Conservation (phyloP, 257 asterid genomes). For the Scutellaria minor region DNA sequence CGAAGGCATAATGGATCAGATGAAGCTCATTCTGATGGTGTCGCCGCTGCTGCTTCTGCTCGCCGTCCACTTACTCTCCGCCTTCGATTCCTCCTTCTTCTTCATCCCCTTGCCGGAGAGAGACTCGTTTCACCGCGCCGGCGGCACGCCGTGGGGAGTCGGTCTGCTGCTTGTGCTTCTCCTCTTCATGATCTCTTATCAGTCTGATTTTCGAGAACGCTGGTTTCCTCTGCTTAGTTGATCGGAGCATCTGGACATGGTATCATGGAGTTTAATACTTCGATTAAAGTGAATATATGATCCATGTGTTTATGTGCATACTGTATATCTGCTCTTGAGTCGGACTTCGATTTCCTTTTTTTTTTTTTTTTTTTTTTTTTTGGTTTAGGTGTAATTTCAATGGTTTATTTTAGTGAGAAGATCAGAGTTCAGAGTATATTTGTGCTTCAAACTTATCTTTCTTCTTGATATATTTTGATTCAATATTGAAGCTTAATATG, state of each 20-base stretch:
- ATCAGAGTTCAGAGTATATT: too few relatives aligned
- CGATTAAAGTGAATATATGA: neutral
- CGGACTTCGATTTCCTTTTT: neutral
- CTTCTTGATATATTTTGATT: too few relatives aligned
- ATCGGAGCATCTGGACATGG: neutral
- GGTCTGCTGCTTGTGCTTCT: slow-evolving; percentile 73
- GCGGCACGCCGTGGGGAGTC: slow-evolving; percentile 90
- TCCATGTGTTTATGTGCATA: slow-evolving; percentile 5
- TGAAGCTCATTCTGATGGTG: slow-evolving; percentile 63
- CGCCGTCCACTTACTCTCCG: slow-evolving; percentile 62
- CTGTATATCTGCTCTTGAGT: neutral
- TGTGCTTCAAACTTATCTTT: too few relatives aligned
- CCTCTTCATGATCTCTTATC: slow-evolving; percentile 84
- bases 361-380: neutral
- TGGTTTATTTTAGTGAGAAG: too few relatives aligned
- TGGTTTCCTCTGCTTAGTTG: slow-evolving; percentile 78
- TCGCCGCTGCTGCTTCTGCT: slow-evolving; percentile 75
- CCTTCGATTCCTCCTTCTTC: slow-evolving; percentile 46
- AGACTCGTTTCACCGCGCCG: slow-evolving; percentile 67
- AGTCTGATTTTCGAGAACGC: slow-evolving; percentile 76
- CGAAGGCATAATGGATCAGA: slow-evolving; percentile 69
- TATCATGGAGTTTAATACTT: neutral
- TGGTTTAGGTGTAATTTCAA: too few relatives aligned
- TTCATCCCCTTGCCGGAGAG: slow-evolving; percentile 62
- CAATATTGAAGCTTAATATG: too few relatives aligned